Evolutionary conservation across 805 yeast species (phyloP), one percentile per base, ranked within the genome.

Genomic region (Pichia nanzhaoensis): DNA sequence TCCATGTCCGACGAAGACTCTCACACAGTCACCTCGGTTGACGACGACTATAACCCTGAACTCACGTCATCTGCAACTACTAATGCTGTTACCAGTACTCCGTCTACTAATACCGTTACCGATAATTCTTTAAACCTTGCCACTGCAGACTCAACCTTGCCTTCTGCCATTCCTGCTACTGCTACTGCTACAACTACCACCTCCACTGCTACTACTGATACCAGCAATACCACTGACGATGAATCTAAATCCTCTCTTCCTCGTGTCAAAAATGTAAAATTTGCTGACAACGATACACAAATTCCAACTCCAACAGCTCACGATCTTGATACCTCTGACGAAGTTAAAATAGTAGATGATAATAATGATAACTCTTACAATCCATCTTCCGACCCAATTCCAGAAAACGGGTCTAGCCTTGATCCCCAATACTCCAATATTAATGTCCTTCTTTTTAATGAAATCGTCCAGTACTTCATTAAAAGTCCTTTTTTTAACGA

Each of bases 391-490:
- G 28, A 8, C n/a, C 40, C 14, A 13, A 33, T n/a, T 20, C 34
- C n/a, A n/a, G n/a, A n/a, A n/a, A n/a, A n/a, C n/a, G n/a, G n/a
- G n/a, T 24, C 28, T 10, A 24, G 28, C 28, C 28, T 24, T 24
- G 28, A 24, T 24, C 10, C 28, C 8, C 30, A 30, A 27, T 35
- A 37, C 20, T 39, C 42, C 9, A 68, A 70, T 36, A 58, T 63
- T 7, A 63, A 66, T 39, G 66, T 74, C 27, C 49, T 58, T 9
- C 42, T 59, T 9, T 66, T 66, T 54, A 66, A 64, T 41, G 58
- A 59, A 16, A 53, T 66, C 16, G 56, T 65, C 27, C 49, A 56
- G 33, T 61, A 52, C 40, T 61, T 62, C 51, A 50, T 67, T 30
- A 48, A 53, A 4, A 52, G 61, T 28, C 56, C 61, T 1, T 50